Evolutionary conservation across 352 stramenopile species (phyloP), one percentile per base, ranked within the genome.

Genomic region (Pythium scleroteichum): DNA sequence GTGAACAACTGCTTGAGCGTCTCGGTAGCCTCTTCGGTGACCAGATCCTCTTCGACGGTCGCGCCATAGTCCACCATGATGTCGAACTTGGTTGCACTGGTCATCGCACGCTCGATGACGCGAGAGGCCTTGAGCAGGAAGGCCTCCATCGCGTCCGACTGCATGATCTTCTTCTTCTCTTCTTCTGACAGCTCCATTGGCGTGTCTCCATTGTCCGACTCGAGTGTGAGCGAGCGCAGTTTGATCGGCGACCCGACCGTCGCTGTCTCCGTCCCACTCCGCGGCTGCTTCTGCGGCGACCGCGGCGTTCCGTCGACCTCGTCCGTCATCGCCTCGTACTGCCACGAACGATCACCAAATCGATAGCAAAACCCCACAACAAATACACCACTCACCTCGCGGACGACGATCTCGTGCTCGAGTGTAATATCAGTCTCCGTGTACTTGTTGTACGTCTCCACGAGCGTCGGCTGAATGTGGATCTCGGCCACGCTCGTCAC

Each of bases 41-140:
- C 53, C 40, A 69, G 66, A 44, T 92, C 83, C 23, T 78, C 68
- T 61, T 92, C 83, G 27, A 91, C 78, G 6, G 82, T 79, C 24
- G 83, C 84, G 3, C 78, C 78, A 45, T 95, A 95, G 60, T 95
- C 86, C 38, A 92, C 66, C 84, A 92, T 94, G 41, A 94, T 85
- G 53, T 95, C 86, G 58, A 75, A 94, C 62, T 89, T 88, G 62
- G 69, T 82, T 0, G 82, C 76, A 46, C 79, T 88, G 49, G 76
- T 86, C n/a, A 95, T 55, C 16, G 82, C 86, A 4, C 86, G 82
- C 45, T 95, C 86, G 65, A 95, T 89, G 14, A 94, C 74, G 6
- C 79, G 77, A 20, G 83, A 92, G 9, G 86, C 79, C 66, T 88
- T 90, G 23, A 59, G 74, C 35, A 95, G 58, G 63, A 95, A 95